Conservation (phyloP, 176 grass and related monocot species). For the Aegilops umbellulata region DNA sequence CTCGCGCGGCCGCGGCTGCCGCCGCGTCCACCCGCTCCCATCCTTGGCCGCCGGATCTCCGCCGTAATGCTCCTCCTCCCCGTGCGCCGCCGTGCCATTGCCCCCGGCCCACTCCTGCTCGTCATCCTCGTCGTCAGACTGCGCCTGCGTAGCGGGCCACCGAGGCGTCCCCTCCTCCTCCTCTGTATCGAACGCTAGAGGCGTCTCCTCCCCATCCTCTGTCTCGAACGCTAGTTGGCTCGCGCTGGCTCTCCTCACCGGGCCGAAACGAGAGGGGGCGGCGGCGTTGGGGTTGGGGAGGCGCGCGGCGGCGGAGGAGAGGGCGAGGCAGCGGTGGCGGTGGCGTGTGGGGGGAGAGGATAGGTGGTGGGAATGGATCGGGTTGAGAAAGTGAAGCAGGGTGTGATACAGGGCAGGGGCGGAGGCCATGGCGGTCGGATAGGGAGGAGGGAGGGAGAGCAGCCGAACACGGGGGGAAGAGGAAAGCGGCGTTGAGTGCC, state of each 20-base stretch:
- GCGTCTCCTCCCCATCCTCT: background rate
- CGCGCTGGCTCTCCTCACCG: slow-evolving; percentile 19
- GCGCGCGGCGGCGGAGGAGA: background rate
- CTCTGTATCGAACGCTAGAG: slow-evolving; percentile 14
- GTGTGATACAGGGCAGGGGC: background rate
- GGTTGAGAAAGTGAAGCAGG: slow-evolving; percentile 21
- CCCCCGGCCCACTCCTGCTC: slow-evolving; percentile 42
- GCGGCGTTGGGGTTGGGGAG: background rate
- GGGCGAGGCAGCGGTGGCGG: background rate
- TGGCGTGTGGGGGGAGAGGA: background rate
- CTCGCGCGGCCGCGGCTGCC: slow-evolving; percentile 47
- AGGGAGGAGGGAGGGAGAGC: background rate
- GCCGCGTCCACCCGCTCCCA: slow-evolving; percentile 20
- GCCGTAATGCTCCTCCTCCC: slow-evolving; percentile 23
- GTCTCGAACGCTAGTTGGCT: slow-evolving; percentile 8
- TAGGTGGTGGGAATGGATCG: background rate
- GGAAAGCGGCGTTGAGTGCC: background rate
- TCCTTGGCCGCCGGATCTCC: slow-evolving; percentile 4
- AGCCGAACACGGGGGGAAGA: background rate
- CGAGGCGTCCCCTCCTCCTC: background rate
- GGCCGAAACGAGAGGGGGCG: background rate
- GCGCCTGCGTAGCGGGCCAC: background rate
- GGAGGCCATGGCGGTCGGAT: slow-evolving; percentile 17
- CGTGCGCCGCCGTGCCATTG: slow-evolving; percentile 34
- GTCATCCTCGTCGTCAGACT: background rate